A percentile compares a stretch with the other conserved stretches of the same genome.
These are phyloP conservation scores for Solanum ossicruentum DNA, from an alignment of 257 asterid genomes.

Conservation along the genomic window DNA sequence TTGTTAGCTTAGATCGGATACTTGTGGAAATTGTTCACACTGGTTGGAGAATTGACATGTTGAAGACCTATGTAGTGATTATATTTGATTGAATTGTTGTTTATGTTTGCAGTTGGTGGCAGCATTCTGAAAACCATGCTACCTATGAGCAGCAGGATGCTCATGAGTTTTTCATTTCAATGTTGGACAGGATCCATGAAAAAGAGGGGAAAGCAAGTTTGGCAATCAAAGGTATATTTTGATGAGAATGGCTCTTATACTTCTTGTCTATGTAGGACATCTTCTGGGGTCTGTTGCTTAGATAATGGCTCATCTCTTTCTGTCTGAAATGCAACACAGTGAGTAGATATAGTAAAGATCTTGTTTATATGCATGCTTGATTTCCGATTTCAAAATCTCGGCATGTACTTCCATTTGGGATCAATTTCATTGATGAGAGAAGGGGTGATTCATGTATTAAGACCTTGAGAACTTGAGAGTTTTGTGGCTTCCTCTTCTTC, in stretches of 20 bases:
- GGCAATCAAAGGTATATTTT: slow-evolving; percentile 36
- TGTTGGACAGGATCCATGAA: slow-evolving; percentile 89
- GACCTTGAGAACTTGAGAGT: neutral
- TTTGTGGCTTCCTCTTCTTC: neutral
- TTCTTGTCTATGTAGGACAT: neutral
- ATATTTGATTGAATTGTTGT: neutral
- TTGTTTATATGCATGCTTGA: neutral
- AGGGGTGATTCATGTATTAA: neutral
- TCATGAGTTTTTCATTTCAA: slow-evolving; percentile 89
- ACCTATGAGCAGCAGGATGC: slow-evolving; percentile 97
- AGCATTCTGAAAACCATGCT: slow-evolving; percentile 90
- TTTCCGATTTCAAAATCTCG: neutral
- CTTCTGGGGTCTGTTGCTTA: neutral
- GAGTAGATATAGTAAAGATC: neutral
- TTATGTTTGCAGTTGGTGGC: slow-evolving; percentile 75
- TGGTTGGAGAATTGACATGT: neutral
- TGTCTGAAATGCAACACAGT: neutral
- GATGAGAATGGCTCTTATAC: neutral
- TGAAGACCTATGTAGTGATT: neutral
- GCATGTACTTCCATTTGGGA: neutral
- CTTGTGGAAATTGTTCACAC: neutral
- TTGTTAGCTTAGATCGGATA: neutral
- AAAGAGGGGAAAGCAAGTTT: slow-evolving; percentile 49
- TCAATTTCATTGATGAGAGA: neutral
- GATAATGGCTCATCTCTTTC: neutral